phyloP scores from a whole-genome alignment of 2,329 filamentous ascomycete genomes.

The Chaetoscypha palmicola region DNA sequence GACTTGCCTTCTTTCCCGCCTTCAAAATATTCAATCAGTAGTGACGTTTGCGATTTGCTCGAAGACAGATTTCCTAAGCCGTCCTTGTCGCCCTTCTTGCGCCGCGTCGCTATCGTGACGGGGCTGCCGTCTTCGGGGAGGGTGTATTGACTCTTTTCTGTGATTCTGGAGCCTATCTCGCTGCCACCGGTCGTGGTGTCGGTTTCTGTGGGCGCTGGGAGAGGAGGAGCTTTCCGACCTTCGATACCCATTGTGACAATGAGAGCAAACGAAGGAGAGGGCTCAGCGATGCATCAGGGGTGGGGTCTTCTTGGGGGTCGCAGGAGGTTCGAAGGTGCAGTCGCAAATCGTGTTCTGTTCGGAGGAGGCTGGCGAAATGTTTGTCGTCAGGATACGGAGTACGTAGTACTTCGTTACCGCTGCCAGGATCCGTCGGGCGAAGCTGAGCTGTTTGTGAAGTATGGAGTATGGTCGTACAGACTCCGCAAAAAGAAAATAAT shows the following conservation, averaged over 20 bases:
- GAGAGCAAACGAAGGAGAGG: conserved; percentile 8
- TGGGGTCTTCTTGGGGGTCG: conserved; percentile 6
- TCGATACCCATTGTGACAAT: conserved; percentile 30
- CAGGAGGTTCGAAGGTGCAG: not conserved
- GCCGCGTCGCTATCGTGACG: conserved; percentile 79
- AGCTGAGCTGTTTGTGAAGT: too few relatives aligned
- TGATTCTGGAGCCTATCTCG: conserved; percentile 59
- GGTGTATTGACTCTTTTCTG: conserved; percentile 65
- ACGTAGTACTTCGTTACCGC: too few relatives aligned
- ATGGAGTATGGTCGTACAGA: not conserved
- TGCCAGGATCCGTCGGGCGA: not conserved
- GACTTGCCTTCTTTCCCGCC: conserved; percentile 48
- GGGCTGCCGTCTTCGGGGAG: conserved; percentile 83
- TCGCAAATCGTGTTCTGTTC: not conserved
- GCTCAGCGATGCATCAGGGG: conserved; percentile 21
- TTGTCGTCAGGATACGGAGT: too few relatives aligned
- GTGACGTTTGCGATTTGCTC: conserved; percentile 59
- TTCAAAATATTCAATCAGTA: conserved; percentile 73
- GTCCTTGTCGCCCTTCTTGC: conserved; percentile 50
- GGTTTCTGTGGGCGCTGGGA: conserved; percentile 74
- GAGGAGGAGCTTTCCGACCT: conserved; percentile 48
- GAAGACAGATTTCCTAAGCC: conserved; percentile 42
- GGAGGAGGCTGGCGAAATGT: not conserved
- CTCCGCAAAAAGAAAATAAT: not conserved
- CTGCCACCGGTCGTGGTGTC: conserved; percentile 48